These are phyloP conservation scores for Discostella stelligeroides DNA, from an alignment of 108 stramenopile genomes.

Conservation along the genomic window DNA sequence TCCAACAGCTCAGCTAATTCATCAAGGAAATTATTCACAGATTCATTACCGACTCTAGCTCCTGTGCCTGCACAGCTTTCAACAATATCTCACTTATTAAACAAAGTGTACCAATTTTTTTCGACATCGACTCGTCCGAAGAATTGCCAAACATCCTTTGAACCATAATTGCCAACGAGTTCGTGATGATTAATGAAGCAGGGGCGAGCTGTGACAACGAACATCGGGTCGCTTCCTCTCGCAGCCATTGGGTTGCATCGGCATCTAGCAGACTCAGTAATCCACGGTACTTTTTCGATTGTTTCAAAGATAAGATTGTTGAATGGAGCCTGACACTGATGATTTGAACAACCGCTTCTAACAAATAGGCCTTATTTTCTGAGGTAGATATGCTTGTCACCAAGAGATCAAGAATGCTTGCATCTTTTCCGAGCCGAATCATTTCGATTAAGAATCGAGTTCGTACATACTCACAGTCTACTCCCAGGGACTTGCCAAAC, in stretches of 20 bases:
- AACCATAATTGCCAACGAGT: conserved; percentile 64
- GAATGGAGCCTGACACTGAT: conserved; percentile 64
- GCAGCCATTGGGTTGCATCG: conserved; percentile 72
- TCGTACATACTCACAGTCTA: conserved; percentile 59
- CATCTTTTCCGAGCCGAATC: conserved; percentile 78
- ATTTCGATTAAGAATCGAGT: conserved; percentile 76
- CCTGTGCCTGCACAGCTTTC: conserved; percentile 54
- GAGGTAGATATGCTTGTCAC: conserved; percentile 48
- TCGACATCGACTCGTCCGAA: conserved; percentile 35
- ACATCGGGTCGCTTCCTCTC: conserved; percentile 60
- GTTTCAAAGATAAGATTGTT: conserved; percentile 49
- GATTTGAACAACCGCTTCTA: conserved; percentile 64
- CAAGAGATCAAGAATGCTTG: conserved; percentile 62
- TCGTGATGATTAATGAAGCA: conserved; percentile 60
- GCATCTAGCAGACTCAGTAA: conserved; percentile 77
- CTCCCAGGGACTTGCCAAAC: conserved; percentile 62
- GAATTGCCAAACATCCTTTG: conserved; percentile 58
- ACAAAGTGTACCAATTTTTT: conserved; percentile 70
- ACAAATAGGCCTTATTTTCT: conserved; percentile 54
- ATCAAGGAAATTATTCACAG: conserved; percentile 16
- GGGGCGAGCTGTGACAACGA: conserved; percentile 29
- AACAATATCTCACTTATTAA: conserved; percentile 65
- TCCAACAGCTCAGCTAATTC: too few species aligned
- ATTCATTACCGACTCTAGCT: conserved; percentile 25
- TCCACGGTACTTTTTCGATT: conserved; percentile 51